phyloP scores from a whole-genome alignment of 306 rosid species.

The Gastrolobium villosum region DNA sequence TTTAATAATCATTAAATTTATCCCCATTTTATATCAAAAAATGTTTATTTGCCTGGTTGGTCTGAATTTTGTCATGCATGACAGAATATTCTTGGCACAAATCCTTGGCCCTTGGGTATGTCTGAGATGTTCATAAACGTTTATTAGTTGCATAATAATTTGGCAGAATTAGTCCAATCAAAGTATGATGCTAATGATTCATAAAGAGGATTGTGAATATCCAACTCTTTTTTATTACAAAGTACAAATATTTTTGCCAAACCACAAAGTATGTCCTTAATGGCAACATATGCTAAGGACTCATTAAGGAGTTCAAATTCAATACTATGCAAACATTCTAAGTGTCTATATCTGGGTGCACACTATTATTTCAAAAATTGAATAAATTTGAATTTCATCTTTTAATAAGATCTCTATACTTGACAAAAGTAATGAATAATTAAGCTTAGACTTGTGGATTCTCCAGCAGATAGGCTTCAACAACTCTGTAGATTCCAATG shows the following conservation, averaged over 20 bases:
- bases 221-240: slow-evolving; percentile 14
- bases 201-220: slow-evolving; percentile 1
- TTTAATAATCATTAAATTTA: not conserved
- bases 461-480: slow-evolving; percentile 68
- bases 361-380: slow-evolving; percentile 36
- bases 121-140: slow-evolving; percentile 15
- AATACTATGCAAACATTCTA: slow-evolving; percentile 30
- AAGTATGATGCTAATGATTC: not conserved
- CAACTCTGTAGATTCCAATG: slow-evolving; percentile 68
- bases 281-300: slow-evolving; percentile 21
- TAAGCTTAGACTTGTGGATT: slow-evolving; percentile 73
- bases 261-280: slow-evolving; percentile 28
- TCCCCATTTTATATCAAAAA: not conserved
- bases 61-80: not conserved
- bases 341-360: slow-evolving; percentile 16
- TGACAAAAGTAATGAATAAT: slow-evolving; percentile 26
- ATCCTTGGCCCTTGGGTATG: not conserved
- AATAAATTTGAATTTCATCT: slow-evolving; percentile 34
- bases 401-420: slow-evolving; percentile 18
- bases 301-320: slow-evolving; percentile 21
- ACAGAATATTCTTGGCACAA: slow-evolving; percentile 13
- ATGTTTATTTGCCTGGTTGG: not conserved
- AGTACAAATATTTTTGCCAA: slow-evolving; percentile 37
- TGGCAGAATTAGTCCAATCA: not conserved
- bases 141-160: slow-evolving; percentile 2